Percentiles rank a stretch among this genome's conserved stretches.
These are phyloP conservation scores for Suhomyces vadensis DNA, from an alignment of 805 yeast species.

Conservation along the genomic window DNA sequence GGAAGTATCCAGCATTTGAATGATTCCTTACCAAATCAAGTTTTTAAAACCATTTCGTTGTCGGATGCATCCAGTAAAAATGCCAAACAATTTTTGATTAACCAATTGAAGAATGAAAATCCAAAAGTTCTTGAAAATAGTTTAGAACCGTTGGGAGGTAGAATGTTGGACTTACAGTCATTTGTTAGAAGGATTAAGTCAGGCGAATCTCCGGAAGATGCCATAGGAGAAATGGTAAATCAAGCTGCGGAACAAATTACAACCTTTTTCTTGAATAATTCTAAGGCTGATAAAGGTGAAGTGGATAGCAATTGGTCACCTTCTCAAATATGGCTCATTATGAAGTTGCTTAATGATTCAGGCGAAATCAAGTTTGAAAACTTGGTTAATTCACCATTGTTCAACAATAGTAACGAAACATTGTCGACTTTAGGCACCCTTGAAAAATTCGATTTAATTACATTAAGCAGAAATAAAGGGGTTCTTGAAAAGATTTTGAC, in stretches of 20 bases:
- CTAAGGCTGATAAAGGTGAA: slow-evolving; percentile 14
- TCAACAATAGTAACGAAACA: slow-evolving; percentile 53
- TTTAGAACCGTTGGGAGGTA: slow-evolving; percentile 83
- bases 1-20: slow-evolving; percentile 69
- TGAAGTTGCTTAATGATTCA: slow-evolving; percentile 58
- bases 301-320: slow-evolving; percentile 55
- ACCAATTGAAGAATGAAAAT: slow-evolving; percentile 44
- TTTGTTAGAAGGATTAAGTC: slow-evolving; percentile 83
- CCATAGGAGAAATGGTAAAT: slow-evolving; percentile 73
- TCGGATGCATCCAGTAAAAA: slow-evolving; percentile 78
- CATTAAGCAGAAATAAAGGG: slow-evolving; percentile 76
- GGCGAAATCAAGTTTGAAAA: slow-evolving; percentile 52
- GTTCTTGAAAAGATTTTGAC: slow-evolving; percentile 64
- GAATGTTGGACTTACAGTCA: slow-evolving; percentile 90
- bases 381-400: slow-evolving; percentile 56
- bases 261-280: slow-evolving; percentile 61
- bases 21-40: slow-evolving; percentile 80
- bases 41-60: slow-evolving; percentile 70
- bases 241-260: slow-evolving; percentile 89
- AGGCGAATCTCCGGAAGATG: slow-evolving; percentile 81
- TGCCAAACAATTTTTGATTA: slow-evolving; percentile 67
- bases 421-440: slow-evolving; percentile 56
- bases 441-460: slow-evolving; percentile 77
- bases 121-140: slow-evolving; percentile 51
- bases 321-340: slow-evolving; percentile 87